phyloP scores from a whole-genome alignment of 306 rosid species.

The Casuarina cunninghamiana region DNA sequence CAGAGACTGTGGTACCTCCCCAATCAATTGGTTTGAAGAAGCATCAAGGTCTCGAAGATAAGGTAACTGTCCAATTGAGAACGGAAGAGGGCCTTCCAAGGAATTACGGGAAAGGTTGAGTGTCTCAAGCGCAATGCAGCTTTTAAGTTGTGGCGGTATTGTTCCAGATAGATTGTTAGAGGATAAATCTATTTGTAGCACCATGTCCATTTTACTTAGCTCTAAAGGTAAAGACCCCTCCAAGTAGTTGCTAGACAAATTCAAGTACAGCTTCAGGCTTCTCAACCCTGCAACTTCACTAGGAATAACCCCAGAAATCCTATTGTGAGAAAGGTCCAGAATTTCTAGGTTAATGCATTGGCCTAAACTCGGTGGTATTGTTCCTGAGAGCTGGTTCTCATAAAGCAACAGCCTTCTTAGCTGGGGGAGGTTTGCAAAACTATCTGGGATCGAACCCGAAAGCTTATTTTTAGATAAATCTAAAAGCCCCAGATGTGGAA shows the following conservation, averaged over 20 bases:
- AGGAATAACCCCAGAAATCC: slow-evolving; percentile 68
- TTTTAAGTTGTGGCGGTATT: slow-evolving; percentile 79
- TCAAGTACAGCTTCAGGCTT: slow-evolving; percentile 90
- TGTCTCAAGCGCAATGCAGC: slow-evolving; percentile 73
- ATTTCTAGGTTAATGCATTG: slow-evolving; percentile 78
- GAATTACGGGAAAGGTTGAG: slow-evolving; percentile 73
- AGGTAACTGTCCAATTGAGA: slow-evolving; percentile 67
- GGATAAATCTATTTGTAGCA: slow-evolving; percentile 79
- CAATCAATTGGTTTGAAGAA: slow-evolving; percentile 68
- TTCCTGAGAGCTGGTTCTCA: slow-evolving; percentile 71
- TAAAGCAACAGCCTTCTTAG: slow-evolving; percentile 74
- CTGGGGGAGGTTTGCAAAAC: slow-evolving; percentile 79
- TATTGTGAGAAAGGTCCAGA: slow-evolving; percentile 78
- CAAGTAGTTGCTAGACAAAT: slow-evolving; percentile 67
- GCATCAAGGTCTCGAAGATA: slow-evolving; percentile 64
- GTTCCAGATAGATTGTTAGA: slow-evolving; percentile 68
- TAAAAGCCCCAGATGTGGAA: slow-evolving; percentile 73
- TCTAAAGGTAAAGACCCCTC: slow-evolving; percentile 71
- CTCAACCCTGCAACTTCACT: slow-evolving; percentile 73
- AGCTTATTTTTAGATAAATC: slow-evolving; percentile 81
- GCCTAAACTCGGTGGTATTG: slow-evolving; percentile 78
- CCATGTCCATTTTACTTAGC: slow-evolving; percentile 95
- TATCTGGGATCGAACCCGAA: slow-evolving; percentile 81
- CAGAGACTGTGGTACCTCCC: slow-evolving; percentile 59
- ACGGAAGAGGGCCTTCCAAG: slow-evolving; percentile 67